Evolutionary conservation across 805 yeast species (phyloP).

Genomic region (Barnettozyma sp.): DNA sequence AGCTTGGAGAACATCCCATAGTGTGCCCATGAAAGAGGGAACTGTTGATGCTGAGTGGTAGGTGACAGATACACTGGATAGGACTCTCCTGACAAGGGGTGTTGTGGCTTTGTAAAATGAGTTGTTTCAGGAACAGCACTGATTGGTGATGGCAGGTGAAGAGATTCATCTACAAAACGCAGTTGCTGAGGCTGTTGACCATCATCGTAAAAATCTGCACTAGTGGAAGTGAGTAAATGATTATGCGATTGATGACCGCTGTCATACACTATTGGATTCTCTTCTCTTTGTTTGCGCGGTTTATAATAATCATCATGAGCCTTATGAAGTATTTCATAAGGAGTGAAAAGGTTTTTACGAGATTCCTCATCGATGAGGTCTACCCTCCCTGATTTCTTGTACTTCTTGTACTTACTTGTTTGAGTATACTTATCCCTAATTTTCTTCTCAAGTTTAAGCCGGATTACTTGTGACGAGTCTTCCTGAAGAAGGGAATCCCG

Average conservation of each 20-base stretch:
- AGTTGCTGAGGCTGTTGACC: constrained; percentile 1
- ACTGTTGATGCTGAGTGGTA: constrained; percentile 1
- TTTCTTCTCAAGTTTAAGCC: constrained; percentile 18
- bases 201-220: constrained; percentile 11
- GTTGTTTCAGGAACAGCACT: background rate
- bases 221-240: constrained; percentile 1
- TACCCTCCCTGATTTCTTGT: constrained; percentile 20
- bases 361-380: constrained; percentile 20
- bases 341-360: constrained; percentile 14
- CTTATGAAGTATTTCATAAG: constrained; percentile 11
- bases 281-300: constrained; percentile 19
- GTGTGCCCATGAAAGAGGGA: background rate
- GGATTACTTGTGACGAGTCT: constrained; percentile 6
- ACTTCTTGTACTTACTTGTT: constrained; percentile 19
- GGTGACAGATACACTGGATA: too few species aligned
- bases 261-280: too few species aligned
- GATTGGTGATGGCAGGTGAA: background rate
- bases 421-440: constrained; percentile 15
- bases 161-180: background rate
- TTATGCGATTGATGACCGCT: background rate
- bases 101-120: too few species aligned
- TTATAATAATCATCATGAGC: constrained; percentile 19
- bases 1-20: background rate
- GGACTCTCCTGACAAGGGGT: too few species aligned
- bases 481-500: constrained; percentile 13